Percentiles rank a stretch among this genome's conserved stretches.
Evolutionary conservation across 169 alveolate species (phyloP).

Genomic region (Sarcocystis neurona): DNA sequence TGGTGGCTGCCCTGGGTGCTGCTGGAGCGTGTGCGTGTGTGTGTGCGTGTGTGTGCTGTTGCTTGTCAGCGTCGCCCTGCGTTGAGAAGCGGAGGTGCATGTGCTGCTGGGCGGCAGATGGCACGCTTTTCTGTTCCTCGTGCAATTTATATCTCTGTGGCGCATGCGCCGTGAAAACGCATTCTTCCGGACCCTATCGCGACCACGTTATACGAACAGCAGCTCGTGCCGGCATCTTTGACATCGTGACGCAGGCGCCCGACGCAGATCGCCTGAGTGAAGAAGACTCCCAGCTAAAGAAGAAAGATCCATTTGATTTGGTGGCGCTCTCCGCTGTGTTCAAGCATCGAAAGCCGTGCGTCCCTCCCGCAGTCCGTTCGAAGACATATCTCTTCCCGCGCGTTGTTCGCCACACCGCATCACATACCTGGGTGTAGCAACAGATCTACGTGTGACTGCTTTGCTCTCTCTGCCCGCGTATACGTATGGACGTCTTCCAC

Average conservation of each 20-base stretch:
- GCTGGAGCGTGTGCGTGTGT: background rate
- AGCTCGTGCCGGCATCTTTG: background rate
- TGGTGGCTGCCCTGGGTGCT: too few relatives aligned
- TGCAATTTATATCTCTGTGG: background rate
- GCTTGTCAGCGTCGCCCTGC: background rate
- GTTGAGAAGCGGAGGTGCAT: conserved; percentile 4
- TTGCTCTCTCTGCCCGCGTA: too few relatives aligned
- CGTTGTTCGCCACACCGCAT: too few relatives aligned
- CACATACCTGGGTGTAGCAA: too few relatives aligned
- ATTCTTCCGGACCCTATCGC: background rate
- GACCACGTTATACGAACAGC: background rate
- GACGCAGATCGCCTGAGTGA: background rate
- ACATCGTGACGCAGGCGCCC: background rate
- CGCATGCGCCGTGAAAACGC: conserved; percentile 2
- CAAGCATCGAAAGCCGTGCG: too few relatives aligned
- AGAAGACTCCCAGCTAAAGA: background rate
- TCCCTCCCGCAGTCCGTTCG: too few relatives aligned
- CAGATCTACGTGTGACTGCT: too few relatives aligned
- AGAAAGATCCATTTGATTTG: too few relatives aligned
- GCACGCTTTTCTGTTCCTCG: background rate
- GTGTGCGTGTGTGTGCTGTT: background rate
- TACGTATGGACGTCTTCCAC: too few relatives aligned
- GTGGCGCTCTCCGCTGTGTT: too few relatives aligned
- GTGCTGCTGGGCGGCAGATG: background rate
- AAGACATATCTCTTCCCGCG: too few relatives aligned